phyloP scores from a whole-genome alignment of 805 yeast genomes.

The Suhomyces pyralidae region DNA sequence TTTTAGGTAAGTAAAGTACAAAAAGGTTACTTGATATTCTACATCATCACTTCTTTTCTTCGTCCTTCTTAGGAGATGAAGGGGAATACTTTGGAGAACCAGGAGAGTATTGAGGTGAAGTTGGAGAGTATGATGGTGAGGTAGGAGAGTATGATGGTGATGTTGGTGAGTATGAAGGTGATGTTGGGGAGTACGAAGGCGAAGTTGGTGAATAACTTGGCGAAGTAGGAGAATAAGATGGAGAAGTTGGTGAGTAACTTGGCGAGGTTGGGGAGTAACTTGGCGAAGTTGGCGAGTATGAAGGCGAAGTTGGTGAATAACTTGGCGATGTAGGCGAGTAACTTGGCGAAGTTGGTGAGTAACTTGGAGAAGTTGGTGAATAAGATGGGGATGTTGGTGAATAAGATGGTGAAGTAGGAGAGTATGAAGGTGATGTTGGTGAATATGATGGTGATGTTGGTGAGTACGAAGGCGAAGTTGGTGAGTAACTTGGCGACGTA shows the following conservation, averaged over 20 bases:
- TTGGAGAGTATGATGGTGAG: slow-evolving; percentile 47
- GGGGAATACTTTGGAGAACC: slow-evolving; percentile 48
- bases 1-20: neutral
- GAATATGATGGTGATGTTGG: slow-evolving; percentile 70
- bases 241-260: slow-evolving; percentile 25
- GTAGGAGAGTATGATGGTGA: slow-evolving; percentile 26
- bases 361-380: slow-evolving; percentile 61
- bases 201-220: slow-evolving; percentile 27
- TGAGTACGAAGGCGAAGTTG: slow-evolving; percentile 70
- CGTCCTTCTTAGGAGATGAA: slow-evolving; percentile 33
- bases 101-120: slow-evolving; percentile 45
- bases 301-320: slow-evolving; percentile 26
- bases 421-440: slow-evolving; percentile 77
- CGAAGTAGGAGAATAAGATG: slow-evolving; percentile 25
- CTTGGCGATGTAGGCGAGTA: slow-evolving; percentile 55
- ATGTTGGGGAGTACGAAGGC: slow-evolving; percentile 22
- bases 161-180: slow-evolving; percentile 25
- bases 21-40: neutral
- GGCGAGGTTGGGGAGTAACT: slow-evolving; percentile 27
- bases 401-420: slow-evolving; percentile 74
- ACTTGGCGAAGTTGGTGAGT: slow-evolving; percentile 70
- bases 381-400: slow-evolving; percentile 73
- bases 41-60: slow-evolving; percentile 13
- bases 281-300: slow-evolving; percentile 28
- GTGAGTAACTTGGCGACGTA: slow-evolving; percentile 57